Evolutionary conservation across 1,139 yeast species (phyloP).

Genomic region (Hemisphaericaspora lyxosophila): DNA sequence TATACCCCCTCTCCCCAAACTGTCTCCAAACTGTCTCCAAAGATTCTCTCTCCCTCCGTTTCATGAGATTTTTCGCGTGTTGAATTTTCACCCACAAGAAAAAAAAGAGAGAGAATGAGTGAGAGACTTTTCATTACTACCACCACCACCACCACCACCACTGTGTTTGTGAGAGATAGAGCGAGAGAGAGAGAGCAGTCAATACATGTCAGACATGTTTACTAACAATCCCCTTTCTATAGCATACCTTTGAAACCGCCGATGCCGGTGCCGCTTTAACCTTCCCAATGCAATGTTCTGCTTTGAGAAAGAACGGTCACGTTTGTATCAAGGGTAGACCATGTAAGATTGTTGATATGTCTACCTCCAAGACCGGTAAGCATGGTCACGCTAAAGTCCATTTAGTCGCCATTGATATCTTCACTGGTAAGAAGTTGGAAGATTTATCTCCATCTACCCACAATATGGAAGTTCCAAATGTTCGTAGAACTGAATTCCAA

Average conservation of each 20-base stretch:
- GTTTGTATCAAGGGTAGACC: conserved; percentile 99
- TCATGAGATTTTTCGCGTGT: no score
- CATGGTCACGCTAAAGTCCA: conserved; percentile 99
- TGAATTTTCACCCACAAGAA: no score
- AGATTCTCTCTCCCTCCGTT: no score
- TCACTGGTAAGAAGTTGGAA: conserved; percentile 99
- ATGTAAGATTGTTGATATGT: conserved; percentile 99
- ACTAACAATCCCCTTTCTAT: conserved; percentile 38
- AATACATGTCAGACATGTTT: no score
- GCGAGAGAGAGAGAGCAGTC: no score
- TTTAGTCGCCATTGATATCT: conserved; percentile 97
- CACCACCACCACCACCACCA: no score
- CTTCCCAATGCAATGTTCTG: conserved; percentile 99
- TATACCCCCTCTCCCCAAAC: no score
- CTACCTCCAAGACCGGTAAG: conserved; percentile 99
- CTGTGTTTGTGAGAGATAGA: no score
- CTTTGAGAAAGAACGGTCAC: conserved; percentile 99
- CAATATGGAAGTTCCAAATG: conserved; percentile 99
- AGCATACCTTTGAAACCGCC: conserved; percentile 96
- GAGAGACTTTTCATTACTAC: no score
- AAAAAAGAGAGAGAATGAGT: no score
- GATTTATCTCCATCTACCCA: conserved; percentile 99
- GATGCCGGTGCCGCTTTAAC: conserved; percentile 99
- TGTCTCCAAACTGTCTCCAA: no score
- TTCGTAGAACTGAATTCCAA: conserved; percentile 91